These are phyloP conservation scores for Pisolithus tinctorius DNA, from an alignment of 768 basidiomycete species.

Conservation along the genomic window DNA sequence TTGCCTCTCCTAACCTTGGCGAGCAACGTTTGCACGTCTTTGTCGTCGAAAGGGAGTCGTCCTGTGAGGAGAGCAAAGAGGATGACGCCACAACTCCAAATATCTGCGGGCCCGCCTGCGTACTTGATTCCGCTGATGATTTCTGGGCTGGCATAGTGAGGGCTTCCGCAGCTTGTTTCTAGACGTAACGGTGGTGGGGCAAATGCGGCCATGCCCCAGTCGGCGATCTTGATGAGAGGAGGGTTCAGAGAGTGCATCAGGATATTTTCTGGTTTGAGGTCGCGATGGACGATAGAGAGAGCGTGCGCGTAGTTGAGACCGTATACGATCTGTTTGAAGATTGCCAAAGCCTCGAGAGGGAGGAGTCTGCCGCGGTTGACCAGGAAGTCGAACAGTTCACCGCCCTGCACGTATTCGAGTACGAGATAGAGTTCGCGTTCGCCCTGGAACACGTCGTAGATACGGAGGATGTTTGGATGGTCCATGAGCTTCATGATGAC, in stretches of 20 bases:
- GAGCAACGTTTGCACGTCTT: conserved; percentile 69
- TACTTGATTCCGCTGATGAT: conserved; percentile 90
- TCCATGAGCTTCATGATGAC: conserved; percentile 99
- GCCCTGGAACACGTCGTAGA: conserved; percentile 95
- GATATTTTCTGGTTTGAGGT: conserved; percentile 97
- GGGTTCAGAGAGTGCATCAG: conserved; percentile 78
- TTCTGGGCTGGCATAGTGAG: conserved; percentile 96
- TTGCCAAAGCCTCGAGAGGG: conserved; percentile 76
- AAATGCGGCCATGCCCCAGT: conserved; percentile 98
- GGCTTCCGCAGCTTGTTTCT: conserved; percentile 93
- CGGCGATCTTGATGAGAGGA: conserved; percentile 89
- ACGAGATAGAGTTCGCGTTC: conserved; percentile 87
- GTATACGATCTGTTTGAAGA: conserved; percentile 93
- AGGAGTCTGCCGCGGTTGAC: conserved; percentile 82
- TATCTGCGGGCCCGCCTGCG: conserved; percentile 84
- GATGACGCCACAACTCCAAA: conserved; percentile 96
- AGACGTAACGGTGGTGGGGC: conserved; percentile 79
- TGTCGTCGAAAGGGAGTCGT: conserved; percentile 90
- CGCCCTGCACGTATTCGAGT: conserved; percentile 92
- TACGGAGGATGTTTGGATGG: conserved; percentile 92
- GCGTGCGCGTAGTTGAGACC: conserved; percentile 96
- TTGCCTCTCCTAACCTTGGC: conserved; percentile 82
- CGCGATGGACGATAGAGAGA: conserved; percentile 96
- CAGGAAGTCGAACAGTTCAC: conserved; percentile 94
- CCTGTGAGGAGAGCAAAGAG: conserved; percentile 88